These are phyloP conservation scores for Graphiopsis chlorocephala DNA, from an alignment of 2,329 filamentous ascomycete species.

Conservation along the genomic window DNA sequence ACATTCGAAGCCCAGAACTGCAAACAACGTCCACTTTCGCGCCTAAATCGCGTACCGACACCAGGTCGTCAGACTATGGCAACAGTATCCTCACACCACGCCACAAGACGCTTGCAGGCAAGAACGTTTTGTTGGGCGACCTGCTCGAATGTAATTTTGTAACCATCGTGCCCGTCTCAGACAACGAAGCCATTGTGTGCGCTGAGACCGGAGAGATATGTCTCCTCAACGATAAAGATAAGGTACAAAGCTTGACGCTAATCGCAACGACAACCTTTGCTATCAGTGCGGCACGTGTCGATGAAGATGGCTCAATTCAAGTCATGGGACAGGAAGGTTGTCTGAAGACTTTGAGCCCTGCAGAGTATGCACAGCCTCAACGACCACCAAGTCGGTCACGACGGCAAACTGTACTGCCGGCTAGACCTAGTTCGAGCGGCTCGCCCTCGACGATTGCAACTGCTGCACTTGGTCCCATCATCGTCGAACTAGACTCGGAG, in stretches of 20 bases:
- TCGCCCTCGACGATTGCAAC: conserved; percentile 36
- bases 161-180: conserved; percentile 68
- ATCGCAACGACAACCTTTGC: conserved; percentile 65
- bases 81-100: conserved; percentile 40
- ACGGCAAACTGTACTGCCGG: conserved; percentile 22
- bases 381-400: conserved; percentile 18
- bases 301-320: conserved; percentile 57
- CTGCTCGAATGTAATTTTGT: conserved; percentile 83
- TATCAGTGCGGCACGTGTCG: conserved; percentile 65
- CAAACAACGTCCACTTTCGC: conserved; percentile 23
- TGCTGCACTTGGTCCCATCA: conserved; percentile 36
- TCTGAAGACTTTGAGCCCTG: conserved; percentile 45
- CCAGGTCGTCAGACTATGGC: conserved; percentile 29
- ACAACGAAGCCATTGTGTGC: conserved; percentile 74
- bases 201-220: conserved; percentile 89
- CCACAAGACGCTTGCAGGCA: conserved; percentile 73
- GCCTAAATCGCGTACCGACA: conserved; percentile 34
- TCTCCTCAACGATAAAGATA: conserved; percentile 72
- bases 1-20: conserved; percentile 16
- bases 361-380: conserved; percentile 31
- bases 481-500: conserved; percentile 28
- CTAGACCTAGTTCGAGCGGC: conserved; percentile 13
- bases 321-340: conserved; percentile 66
- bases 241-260: conserved; percentile 67
- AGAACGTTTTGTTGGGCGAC: conserved; percentile 81